Evolutionary conservation across 177 flowering plant genomes (phyloP).

Genomic region (Vitis hybrid): DNA sequence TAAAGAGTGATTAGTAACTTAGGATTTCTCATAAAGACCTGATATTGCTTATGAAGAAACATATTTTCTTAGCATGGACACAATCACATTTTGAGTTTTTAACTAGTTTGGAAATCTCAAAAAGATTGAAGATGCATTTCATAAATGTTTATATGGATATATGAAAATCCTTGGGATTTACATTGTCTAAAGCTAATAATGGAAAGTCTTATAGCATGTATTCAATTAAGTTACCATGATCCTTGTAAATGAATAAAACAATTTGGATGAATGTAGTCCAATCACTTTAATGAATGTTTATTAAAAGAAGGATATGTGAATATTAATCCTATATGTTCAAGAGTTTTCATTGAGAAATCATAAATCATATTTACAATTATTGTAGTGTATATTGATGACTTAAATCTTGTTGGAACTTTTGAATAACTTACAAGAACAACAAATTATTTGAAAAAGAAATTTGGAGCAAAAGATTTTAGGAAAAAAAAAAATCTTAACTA

Average conservation of each 20-base stretch:
- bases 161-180: slow-evolving; percentile 16
- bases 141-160: slow-evolving; percentile 15
- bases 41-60: slow-evolving; percentile 14
- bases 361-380: background rate
- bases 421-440: background rate
- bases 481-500: slow-evolving; percentile 4
- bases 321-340: slow-evolving; percentile 6
- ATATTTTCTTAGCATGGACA: slow-evolving; percentile 12
- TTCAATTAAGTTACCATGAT: slow-evolving; percentile 6
- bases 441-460: background rate
- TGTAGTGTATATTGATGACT: background rate
- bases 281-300: slow-evolving; percentile 13
- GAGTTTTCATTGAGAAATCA: slow-evolving; percentile 11
- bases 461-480: slow-evolving; percentile 8
- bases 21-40: too few relatives aligned
- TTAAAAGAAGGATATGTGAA: slow-evolving; percentile 5
- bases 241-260: slow-evolving; percentile 6
- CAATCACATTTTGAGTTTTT: slow-evolving; percentile 9
- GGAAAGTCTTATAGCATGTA: slow-evolving; percentile 2
- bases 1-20: too few relatives aligned
- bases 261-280: slow-evolving; percentile 14
- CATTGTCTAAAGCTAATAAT: slow-evolving; percentile 1
- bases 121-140: slow-evolving; percentile 7
- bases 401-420: slow-evolving; percentile 7
- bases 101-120: background rate